Evolutionary conservation across 768 basidiomycete genomes (phyloP).

Genomic region (Antrodiella citrinella): DNA sequence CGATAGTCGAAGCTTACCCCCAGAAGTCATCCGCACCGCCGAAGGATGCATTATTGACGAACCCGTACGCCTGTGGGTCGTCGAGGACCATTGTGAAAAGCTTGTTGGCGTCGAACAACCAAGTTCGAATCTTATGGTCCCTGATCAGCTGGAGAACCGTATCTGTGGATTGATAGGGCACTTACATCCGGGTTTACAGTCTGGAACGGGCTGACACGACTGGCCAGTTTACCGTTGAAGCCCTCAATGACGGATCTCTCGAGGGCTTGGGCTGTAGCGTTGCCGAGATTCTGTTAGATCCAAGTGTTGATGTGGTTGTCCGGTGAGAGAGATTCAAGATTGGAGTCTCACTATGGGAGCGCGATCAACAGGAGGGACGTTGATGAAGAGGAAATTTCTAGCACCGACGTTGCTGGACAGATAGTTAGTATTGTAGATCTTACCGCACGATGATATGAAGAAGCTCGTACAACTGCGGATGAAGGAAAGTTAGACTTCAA

Average conservation of each 20-base stretch:
- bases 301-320: no score
- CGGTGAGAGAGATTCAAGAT: no score
- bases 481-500: background rate
- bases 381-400: slow-evolving; percentile 55
- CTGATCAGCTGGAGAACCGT: background rate
- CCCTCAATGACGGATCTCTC: slow-evolving; percentile 40
- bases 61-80: slow-evolving; percentile 40
- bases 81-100: slow-evolving; percentile 43
- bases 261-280: slow-evolving; percentile 27
- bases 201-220: slow-evolving; percentile 34
- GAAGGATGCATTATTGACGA: slow-evolving; percentile 42
- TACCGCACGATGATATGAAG: no score
- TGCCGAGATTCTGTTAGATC: no score
- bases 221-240: slow-evolving; percentile 43
- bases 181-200: slow-evolving; percentile 39
- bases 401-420: slow-evolving; percentile 47
- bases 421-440: no score
- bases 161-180: background rate
- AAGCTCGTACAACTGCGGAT: slow-evolving; percentile 7
- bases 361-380: slow-evolving; percentile 51
- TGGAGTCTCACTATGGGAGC: slow-evolving; percentile 44
- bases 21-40: slow-evolving; percentile 43
- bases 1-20: slow-evolving; percentile 31
- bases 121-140: slow-evolving; percentile 33
- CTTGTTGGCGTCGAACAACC: slow-evolving; percentile 42